Evolutionary conservation across 2,329 filamentous ascomycete genomes (phyloP).

Genomic region (Aureobasidium sp.): DNA sequence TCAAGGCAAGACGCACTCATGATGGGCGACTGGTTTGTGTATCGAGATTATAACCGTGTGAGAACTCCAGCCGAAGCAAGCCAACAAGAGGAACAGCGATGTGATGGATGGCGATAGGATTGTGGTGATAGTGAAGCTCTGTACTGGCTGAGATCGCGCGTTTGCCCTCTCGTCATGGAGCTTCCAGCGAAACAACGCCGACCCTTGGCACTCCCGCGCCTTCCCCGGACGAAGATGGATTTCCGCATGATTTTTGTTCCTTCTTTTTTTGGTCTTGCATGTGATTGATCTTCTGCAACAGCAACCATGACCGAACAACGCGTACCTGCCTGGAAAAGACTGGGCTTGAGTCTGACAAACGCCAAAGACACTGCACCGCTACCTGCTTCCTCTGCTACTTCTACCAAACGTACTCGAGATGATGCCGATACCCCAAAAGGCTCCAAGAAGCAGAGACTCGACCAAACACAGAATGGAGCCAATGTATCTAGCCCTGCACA

Average conservation of each 20-base stretch:
- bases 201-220: conserved; percentile 11
- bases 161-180: conserved; percentile 12
- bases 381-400: not conserved
- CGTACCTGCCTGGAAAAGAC: conserved; percentile 53
- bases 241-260: conserved; percentile 3
- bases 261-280: conserved; percentile 1
- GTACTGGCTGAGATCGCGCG: not conserved
- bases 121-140: conserved; percentile 11
- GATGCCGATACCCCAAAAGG: not conserved
- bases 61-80: not conserved
- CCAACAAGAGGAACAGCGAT: not conserved
- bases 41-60: not conserved
- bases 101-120: conserved; percentile 2
- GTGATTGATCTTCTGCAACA: not conserved
- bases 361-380: conserved; percentile 30
- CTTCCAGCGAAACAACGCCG: conserved; percentile 1
- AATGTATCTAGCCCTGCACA: conserved; percentile 5
- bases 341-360: conserved; percentile 54
- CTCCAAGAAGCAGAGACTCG: conserved; percentile 12
- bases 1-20: conserved; percentile 4
- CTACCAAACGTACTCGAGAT: not conserved
- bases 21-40: conserved; percentile 8
- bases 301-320: conserved; percentile 16
- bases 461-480: not conserved
- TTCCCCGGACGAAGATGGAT: not conserved